Conservation (phyloP, 2,329 filamentous ascomycete species). For the Penicillium verrucosum region DNA sequence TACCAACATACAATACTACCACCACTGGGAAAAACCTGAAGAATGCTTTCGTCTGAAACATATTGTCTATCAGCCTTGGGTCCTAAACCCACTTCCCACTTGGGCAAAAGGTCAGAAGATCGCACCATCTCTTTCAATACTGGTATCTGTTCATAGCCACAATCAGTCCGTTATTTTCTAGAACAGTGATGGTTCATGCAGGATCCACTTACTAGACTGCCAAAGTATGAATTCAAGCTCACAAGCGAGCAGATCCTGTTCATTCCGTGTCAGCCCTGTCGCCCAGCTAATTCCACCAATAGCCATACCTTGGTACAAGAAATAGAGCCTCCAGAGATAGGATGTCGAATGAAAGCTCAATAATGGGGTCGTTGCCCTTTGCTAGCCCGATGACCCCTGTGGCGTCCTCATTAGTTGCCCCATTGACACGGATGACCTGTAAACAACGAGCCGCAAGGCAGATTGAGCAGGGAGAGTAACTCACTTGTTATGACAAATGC, state of each 20-base stretch:
- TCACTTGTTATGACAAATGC: constrained; percentile 69
- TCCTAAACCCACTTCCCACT: neutral
- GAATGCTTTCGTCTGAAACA: constrained; percentile 70
- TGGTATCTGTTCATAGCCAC: constrained; percentile 58
- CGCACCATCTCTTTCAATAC: constrained; percentile 85
- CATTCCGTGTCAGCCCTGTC: constrained; percentile 19
- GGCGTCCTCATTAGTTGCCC: constrained; percentile 5
- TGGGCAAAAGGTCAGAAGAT: neutral
- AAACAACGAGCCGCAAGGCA: constrained; percentile 21
- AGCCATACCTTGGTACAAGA: constrained; percentile 66
- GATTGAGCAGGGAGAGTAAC: constrained; percentile 33
- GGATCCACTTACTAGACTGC: constrained; percentile 35
- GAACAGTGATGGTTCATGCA: neutral
- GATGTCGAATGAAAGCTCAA: constrained; percentile 82
- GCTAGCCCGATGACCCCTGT: constrained; percentile 65
- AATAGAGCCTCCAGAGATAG: constrained; percentile 84
- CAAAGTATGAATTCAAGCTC: constrained; percentile 85
- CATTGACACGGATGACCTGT: neutral
- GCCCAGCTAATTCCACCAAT: neutral
- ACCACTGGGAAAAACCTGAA: constrained; percentile 77
- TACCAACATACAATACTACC: constrained; percentile 73
- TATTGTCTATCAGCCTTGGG: constrained; percentile 27
- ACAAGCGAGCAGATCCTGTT: constrained; percentile 77
- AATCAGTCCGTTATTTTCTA: constrained; percentile 17
- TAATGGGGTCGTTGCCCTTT: constrained; percentile 59